These are phyloP conservation scores for Oryza longistaminata DNA, from an alignment of 176 grass and related monocot genomes.

Conservation along the genomic window DNA sequence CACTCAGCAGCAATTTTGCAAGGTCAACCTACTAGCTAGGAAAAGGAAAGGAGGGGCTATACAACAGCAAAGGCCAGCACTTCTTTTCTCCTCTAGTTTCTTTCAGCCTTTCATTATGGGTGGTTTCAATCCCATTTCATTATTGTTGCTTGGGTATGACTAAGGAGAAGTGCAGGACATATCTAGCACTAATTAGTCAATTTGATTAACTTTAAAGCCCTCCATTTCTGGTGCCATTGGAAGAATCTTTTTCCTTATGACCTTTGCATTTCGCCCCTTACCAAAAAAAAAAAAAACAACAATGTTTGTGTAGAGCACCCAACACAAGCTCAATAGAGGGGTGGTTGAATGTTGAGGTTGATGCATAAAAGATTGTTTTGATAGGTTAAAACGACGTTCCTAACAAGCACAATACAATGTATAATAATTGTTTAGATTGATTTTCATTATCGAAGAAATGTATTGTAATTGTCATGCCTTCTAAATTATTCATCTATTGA, in stretches of 20 bases:
- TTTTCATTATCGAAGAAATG: neutral
- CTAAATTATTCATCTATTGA: neutral
- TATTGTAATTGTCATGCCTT: neutral
- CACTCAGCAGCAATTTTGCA: slow-evolving; percentile 65
- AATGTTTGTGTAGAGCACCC: neutral
- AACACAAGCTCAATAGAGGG: neutral
- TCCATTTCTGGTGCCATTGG: slow-evolving; percentile 40
- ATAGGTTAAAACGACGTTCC: neutral
- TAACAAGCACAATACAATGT: neutral
- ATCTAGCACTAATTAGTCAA: slow-evolving; percentile 37
- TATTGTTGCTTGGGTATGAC: slow-evolving; percentile 40
- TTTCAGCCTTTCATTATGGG: slow-evolving; percentile 31
- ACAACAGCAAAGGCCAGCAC: slow-evolving; percentile 10
- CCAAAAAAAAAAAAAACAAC: slow-evolving; percentile 24
- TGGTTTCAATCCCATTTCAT: slow-evolving; percentile 6
- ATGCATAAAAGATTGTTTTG: neutral
- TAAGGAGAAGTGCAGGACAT: slow-evolving; percentile 25
- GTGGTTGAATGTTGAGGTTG: slow-evolving; percentile 2
- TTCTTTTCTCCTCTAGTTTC: slow-evolving; percentile 33
- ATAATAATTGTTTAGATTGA: neutral
- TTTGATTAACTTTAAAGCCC: slow-evolving; percentile 49
- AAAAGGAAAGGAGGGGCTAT: slow-evolving; percentile 29
- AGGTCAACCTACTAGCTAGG: slow-evolving; percentile 69
- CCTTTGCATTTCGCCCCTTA: slow-evolving; percentile 42
- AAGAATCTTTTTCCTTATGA: slow-evolving; percentile 31